phyloP scores from a whole-genome alignment of 2,329 filamentous ascomycete genomes.

The Ophiostoma pallidulum region DNA sequence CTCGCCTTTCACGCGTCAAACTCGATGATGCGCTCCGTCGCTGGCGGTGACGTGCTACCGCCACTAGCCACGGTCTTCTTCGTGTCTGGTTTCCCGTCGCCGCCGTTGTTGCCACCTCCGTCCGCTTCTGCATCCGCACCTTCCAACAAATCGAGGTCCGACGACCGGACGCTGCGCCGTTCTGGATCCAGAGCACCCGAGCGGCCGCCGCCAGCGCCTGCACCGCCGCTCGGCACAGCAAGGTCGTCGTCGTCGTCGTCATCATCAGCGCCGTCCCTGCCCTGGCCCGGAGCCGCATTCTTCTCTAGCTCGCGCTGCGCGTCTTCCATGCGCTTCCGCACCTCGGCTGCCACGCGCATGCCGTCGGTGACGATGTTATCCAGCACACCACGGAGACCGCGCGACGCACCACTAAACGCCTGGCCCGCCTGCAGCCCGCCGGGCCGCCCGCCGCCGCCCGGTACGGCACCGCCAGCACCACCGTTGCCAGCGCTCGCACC shows the following conservation, averaged over 20 bases:
- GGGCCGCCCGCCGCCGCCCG: conserved; percentile 24
- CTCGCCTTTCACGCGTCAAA: conserved; percentile 31
- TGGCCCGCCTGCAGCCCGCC: conserved; percentile 6
- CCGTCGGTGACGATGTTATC: conserved; percentile 98
- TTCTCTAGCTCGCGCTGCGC: conserved; percentile 85
- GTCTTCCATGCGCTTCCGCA: conserved; percentile 87
- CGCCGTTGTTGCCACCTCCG: conserved; percentile 20
- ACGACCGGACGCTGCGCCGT: conserved; percentile 53
- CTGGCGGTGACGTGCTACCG: conserved; percentile 20
- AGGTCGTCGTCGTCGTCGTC: conserved; percentile 50
- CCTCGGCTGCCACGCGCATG: conserved; percentile 90
- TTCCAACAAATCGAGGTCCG: conserved; percentile 61
- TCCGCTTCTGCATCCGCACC: conserved; percentile 64
- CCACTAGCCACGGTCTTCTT: conserved; percentile 10
- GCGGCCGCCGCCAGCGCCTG: conserved; percentile 20
- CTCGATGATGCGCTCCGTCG: conserved; percentile 32
- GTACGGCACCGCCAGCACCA: conserved; percentile 27
- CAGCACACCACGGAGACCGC: conserved; percentile 81
- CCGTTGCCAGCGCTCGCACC: background rate
- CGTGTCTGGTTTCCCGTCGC: conserved; percentile 18
- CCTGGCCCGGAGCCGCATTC: conserved; percentile 57
- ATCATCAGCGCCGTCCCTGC: conserved; percentile 53
- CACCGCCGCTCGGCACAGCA: conserved; percentile 19
- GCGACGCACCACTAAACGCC: conserved; percentile 42
- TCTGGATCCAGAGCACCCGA: conserved; percentile 41